Percentiles rank a stretch among this genome's conserved stretches.
Conservation (phyloP, 2,329 filamentous ascomycete genomes). For the Diaporthe vaccinii region DNA sequence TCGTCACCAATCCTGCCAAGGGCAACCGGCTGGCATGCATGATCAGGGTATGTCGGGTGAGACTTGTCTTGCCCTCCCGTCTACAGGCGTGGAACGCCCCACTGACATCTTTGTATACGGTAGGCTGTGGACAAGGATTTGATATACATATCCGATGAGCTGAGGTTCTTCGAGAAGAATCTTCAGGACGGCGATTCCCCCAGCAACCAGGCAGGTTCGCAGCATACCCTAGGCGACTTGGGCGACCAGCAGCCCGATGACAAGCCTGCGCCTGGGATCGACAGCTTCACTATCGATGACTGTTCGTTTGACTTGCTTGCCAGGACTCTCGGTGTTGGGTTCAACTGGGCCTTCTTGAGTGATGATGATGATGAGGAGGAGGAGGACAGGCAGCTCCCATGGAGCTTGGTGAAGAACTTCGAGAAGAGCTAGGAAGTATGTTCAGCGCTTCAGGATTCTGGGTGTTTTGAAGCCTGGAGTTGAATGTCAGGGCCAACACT, state of each 20-base stretch:
- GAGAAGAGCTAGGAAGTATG: neutral
- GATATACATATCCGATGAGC: neutral
- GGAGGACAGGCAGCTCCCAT: neutral
- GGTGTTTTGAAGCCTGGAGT: neutral
- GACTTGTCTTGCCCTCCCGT: neutral
- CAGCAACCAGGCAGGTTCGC: neutral
- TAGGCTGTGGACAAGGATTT: constrained; percentile 10
- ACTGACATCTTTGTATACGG: neutral
- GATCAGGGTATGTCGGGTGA: constrained; percentile 23
- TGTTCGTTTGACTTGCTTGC: neutral
- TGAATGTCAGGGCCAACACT: neutral
- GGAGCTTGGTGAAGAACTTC: neutral
- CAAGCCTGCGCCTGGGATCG: neutral
- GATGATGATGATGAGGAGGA: neutral
- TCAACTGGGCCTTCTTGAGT: neutral
- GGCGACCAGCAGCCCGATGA: neutral
- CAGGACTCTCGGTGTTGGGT: neutral
- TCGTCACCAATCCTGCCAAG: neutral
- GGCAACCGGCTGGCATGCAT: neutral
- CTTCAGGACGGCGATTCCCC: neutral
- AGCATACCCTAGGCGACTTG: neutral
- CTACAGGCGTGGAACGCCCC: too few species aligned
- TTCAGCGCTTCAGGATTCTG: too few species aligned
- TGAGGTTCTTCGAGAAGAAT: neutral
- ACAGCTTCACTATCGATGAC: neutral